Evolutionary conservation across 2,329 filamentous ascomycete genomes (phyloP), one percentile per base, ranked within the genome.

Genomic region (Aurifilum marmelostoma): DNA sequence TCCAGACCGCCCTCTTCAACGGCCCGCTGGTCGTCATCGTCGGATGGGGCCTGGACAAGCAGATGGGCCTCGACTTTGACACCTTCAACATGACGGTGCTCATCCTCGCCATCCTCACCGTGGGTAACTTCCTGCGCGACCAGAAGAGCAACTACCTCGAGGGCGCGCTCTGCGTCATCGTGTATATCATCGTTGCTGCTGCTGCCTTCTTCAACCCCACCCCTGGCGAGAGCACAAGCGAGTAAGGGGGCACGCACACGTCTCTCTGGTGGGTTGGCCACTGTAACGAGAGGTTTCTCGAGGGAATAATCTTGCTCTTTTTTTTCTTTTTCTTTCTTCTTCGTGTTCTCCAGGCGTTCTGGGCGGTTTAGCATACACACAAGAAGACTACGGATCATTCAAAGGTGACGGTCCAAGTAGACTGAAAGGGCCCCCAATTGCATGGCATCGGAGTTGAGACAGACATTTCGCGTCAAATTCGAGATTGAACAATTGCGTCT

Each of bases 101-200:
- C 11, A 88, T 97, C 68, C 84, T 97, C 32, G 88, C 92, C 37
- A 95, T 97, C 74, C 83, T 97, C 56, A 93, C 94, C 0, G 92
- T 97, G 50, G 93, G 94, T 1, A 92, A 93, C 71, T 97, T 97
- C 80, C 81, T 97, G 67, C 85, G 93, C 63, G 94, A 97, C 76
- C 89, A 92, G 73, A 95, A 96, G 83, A 93, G 89, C 71, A 97
- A 97, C 76, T 97, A 97, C 76, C 86, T 97, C 5, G 94, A 97
- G 78, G 94, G 94, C 2, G 87, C 89, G 32, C 85, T 97, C 24
- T 92, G 93, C 73, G 88, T 97, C 24, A 85, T 92, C 60, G 82
- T 89, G 6, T 90, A 89, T 73, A 75, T 89, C 59, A 85, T 85
- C 39, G 87, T 90, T 72, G 87, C 87, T 14, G 85, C 87, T 1